phyloP scores from a whole-genome alignment of 78 protist species.

The Dictyostelium brefeldianum region DNA sequence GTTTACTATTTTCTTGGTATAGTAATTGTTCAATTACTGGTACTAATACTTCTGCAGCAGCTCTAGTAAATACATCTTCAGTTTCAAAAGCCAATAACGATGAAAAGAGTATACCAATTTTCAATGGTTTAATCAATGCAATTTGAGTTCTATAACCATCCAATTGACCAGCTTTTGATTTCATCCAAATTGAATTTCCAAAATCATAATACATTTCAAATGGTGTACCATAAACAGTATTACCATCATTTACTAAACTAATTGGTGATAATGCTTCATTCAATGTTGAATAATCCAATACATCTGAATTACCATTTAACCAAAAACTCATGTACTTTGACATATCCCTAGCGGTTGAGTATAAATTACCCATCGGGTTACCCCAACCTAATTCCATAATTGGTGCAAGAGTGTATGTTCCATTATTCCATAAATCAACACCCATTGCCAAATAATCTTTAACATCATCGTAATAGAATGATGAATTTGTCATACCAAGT shows the following conservation, averaged over 20 bases:
- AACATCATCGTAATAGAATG: conserved; percentile 25
- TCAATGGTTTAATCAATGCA: conserved; percentile 17
- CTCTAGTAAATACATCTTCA: conserved; percentile 49
- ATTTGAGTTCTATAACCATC: conserved; percentile 41
- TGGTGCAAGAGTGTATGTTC: conserved; percentile 19
- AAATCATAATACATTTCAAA: conserved; percentile 70
- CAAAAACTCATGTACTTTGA: conserved; percentile 34
- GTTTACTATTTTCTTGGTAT: not conserved
- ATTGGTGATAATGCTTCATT: conserved; percentile 64
- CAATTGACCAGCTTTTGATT: conserved; percentile 49
- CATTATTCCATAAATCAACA: not conserved
- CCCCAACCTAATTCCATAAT: conserved; percentile 47
- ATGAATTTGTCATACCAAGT: conserved; percentile 38
- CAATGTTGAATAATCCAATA: conserved; percentile 28
- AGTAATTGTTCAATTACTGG: conserved; percentile 58
- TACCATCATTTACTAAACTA: conserved; percentile 40
- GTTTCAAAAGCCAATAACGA: conserved; percentile 2
- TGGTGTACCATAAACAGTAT: conserved; percentile 69
- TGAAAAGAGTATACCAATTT: conserved; percentile 58
- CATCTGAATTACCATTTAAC: conserved; percentile 4
- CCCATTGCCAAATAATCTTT: conserved; percentile 39
- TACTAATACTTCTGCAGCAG: conserved; percentile 39
- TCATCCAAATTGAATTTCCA: conserved; percentile 37
- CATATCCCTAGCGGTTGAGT: conserved; percentile 59
- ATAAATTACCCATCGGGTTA: conserved; percentile 59